Conservation (phyloP, 2,329 filamentous ascomycete species). For the Epichloe brachyelytri region DNA sequence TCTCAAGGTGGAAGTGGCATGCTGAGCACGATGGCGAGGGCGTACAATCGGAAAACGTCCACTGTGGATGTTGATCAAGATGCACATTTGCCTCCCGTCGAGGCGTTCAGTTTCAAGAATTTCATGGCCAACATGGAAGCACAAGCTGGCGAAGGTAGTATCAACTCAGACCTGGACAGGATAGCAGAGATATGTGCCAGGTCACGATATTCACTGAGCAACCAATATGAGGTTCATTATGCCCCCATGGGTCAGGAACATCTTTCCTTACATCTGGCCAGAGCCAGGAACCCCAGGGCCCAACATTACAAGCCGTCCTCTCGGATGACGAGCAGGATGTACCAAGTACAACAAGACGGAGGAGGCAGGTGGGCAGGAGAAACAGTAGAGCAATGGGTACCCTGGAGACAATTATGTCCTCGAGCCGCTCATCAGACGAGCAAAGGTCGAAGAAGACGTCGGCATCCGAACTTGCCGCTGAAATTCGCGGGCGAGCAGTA, state of each 20-base stretch:
- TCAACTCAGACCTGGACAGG: slow-evolving; percentile 46
- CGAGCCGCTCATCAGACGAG: slow-evolving; percentile 50
- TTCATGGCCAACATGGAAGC: slow-evolving; percentile 45
- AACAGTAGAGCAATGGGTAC: slow-evolving; percentile 47
- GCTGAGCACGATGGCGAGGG: slow-evolving; percentile 30
- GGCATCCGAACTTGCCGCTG: slow-evolving; percentile 41
- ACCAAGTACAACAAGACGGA: slow-evolving; percentile 22
- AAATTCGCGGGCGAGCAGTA: slow-evolving; percentile 36
- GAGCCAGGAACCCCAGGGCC: slow-evolving; percentile 26
- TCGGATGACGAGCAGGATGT: slow-evolving; percentile 41
- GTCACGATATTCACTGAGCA: slow-evolving; percentile 51
- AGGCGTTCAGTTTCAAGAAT: slow-evolving; percentile 52
- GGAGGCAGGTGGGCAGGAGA: slow-evolving; percentile 28
- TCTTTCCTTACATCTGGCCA: slow-evolving; percentile 27
- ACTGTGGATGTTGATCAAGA: slow-evolving; percentile 17
- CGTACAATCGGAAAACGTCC: slow-evolving; percentile 25
- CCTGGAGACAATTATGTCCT: slow-evolving; percentile 54
- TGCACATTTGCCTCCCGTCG: slow-evolving; percentile 44
- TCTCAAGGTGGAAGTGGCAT: slow-evolving; percentile 25
- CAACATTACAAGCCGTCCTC: slow-evolving; percentile 43
- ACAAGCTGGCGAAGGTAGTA: slow-evolving; percentile 29
- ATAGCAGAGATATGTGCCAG: slow-evolving; percentile 56
- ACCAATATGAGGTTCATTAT: slow-evolving; percentile 55
- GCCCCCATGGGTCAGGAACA: slow-evolving; percentile 47
- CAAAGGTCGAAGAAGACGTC: slow-evolving; percentile 47